Percentiles rank a stretch among this genome's conserved stretches.
These are phyloP conservation scores for Alternaria conjuncta DNA, from an alignment of 2,329 filamentous ascomycete species.

Conservation along the genomic window DNA sequence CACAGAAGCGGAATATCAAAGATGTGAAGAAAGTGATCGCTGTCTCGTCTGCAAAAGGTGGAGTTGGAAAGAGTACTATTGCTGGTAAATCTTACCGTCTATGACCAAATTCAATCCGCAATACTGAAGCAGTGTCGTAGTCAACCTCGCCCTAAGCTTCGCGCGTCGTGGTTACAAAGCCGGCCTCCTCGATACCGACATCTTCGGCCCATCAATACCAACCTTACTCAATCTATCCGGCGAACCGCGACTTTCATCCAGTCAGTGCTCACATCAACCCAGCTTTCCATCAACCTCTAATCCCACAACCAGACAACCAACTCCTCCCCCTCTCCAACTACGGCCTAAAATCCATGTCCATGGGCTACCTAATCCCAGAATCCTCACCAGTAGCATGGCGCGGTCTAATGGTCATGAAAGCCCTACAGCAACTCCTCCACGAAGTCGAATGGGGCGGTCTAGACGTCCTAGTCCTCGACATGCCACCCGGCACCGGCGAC, in stretches of 20 bases:
- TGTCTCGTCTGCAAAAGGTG: constrained; percentile 96
- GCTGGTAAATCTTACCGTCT: constrained; percentile 62
- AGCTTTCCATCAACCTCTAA: constrained; percentile 3
- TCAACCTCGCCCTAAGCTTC: constrained; percentile 85
- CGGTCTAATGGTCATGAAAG: constrained; percentile 97
- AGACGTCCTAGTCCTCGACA: constrained; percentile 86
- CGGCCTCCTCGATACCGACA: constrained; percentile 93
- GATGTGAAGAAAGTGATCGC: constrained; percentile 91
- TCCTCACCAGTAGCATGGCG: constrained; percentile 90
- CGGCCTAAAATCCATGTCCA: constrained; percentile 97
- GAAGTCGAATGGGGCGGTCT: constrained; percentile 93
- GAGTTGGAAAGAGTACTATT: constrained; percentile 96
- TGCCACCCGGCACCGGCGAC: constrained; percentile 94
- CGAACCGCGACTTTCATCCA: constrained; percentile 75
- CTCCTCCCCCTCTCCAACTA: constrained; percentile 91
- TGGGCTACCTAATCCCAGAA: constrained; percentile 88
- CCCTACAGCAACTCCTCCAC: constrained; percentile 91
- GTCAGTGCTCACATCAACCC: constrained; percentile 56
- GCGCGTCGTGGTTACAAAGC: constrained; percentile 80
- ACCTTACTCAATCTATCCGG: constrained; percentile 83
- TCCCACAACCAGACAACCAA: constrained; percentile 67
- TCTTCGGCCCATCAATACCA: constrained; percentile 94
- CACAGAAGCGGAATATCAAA: constrained; percentile 78
- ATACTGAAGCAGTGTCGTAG: constrained; percentile 39
- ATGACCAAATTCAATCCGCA: neutral